Conservation (phyloP, 1,284 basidiomycete genomes). For the Cutaneotrichosporon dermatis region DNA sequence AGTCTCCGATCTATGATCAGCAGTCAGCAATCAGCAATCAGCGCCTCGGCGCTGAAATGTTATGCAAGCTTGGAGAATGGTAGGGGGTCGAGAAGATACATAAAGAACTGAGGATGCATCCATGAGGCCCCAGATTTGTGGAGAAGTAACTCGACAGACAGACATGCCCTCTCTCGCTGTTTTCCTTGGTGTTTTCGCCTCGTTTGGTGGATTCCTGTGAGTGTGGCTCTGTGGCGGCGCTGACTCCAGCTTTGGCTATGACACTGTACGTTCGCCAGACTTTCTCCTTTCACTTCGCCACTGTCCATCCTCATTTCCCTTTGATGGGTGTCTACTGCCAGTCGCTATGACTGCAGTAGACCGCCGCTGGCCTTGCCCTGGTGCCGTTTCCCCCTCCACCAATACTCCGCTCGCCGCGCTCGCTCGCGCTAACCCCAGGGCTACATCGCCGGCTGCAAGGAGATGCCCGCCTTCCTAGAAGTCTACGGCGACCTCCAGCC, state of each 20-base stretch:
- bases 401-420: constrained; percentile 43
- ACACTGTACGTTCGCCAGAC: not conserved
- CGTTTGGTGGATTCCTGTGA: constrained; percentile 17
- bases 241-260: constrained; percentile 9
- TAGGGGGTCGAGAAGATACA: too few relatives aligned
- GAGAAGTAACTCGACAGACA: not conserved
- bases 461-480: constrained; percentile 13
- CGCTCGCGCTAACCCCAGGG: constrained; percentile 55
- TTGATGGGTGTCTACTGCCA: too few relatives aligned
- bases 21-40: too few relatives aligned
- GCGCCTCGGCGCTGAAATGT: too few relatives aligned
- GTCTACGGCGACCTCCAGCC: constrained; percentile 5
- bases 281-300: too few relatives aligned
- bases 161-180: constrained; percentile 12
- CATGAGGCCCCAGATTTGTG: not conserved
- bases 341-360: too few relatives aligned
- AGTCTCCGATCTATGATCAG: not conserved
- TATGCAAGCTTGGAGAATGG: too few relatives aligned
- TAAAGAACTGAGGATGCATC: not conserved
- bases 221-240: not conserved
- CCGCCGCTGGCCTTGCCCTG: too few relatives aligned
- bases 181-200: constrained; percentile 17
- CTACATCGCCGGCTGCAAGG: constrained; percentile 18
- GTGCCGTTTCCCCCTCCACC: not conserved
- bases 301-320: too few relatives aligned